Evolutionary conservation across 2,329 filamentous ascomycete genomes (phyloP).

Genomic region (Alternaria novae-zelandiae): DNA sequence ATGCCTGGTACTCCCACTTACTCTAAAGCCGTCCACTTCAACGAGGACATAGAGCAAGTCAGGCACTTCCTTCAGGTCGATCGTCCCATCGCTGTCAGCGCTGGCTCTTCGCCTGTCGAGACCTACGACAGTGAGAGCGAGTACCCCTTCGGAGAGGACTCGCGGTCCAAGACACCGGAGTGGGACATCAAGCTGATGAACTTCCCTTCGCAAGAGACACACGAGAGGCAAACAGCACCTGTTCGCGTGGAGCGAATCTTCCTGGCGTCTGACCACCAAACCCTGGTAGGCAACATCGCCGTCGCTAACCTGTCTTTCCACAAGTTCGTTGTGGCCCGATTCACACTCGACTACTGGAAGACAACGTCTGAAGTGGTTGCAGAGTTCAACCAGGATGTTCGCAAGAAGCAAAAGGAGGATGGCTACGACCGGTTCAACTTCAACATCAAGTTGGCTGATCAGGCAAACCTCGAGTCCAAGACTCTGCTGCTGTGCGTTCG

Average conservation of each 20-base stretch:
- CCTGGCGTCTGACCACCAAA: conserved; percentile 87
- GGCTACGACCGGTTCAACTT: conserved; percentile 91
- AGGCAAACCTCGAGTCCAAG: conserved; percentile 89
- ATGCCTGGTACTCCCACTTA: conserved; percentile 98
- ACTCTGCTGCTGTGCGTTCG: conserved; percentile 91
- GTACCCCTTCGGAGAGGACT: conserved; percentile 77
- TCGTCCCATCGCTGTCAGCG: conserved; percentile 92
- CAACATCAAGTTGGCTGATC: conserved; percentile 89
- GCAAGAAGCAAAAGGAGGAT: conserved; percentile 67
- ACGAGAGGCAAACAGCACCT: conserved; percentile 67
- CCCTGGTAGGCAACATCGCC: conserved; percentile 79
- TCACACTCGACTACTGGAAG: conserved; percentile 98
- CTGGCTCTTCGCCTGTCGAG: conserved; percentile 88
- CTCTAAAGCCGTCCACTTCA: conserved; percentile 97
- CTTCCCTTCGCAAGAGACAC: conserved; percentile 71
- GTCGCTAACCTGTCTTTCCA: conserved; percentile 90
- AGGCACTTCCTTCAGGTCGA: conserved; percentile 95
- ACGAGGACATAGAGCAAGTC: conserved; percentile 94
- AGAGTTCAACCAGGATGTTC: conserved; percentile 84
- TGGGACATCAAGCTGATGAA: conserved; percentile 89
- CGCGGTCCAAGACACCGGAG: conserved; percentile 62
- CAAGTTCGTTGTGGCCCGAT: conserved; percentile 87
- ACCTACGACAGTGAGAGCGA: conserved; percentile 85
- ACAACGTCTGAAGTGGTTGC: conserved; percentile 92
- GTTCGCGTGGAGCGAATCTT: conserved; percentile 87